Percentiles rank a stretch among this genome's conserved stretches.
These are phyloP conservation scores for Paecilomyces formosus DNA, from an alignment of 2,329 filamentous ascomycete genomes.

Conservation along the genomic window DNA sequence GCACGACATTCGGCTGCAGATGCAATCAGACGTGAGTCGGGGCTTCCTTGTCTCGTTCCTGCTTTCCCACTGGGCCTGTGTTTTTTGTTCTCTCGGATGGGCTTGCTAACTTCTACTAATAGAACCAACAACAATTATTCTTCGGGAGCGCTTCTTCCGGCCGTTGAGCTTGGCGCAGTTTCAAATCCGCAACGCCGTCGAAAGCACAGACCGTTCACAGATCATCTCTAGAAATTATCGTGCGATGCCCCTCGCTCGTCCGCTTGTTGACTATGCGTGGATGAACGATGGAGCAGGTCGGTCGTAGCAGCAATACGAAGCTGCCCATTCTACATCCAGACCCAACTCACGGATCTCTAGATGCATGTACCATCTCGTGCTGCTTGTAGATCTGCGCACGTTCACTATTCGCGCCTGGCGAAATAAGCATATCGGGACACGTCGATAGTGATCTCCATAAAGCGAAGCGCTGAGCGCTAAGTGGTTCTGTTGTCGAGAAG, in stretches of 20 bases:
- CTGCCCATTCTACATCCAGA: not conserved
- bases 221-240: not conserved
- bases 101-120: not conserved
- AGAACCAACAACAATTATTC: not conserved
- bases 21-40: not conserved
- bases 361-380: not conserved
- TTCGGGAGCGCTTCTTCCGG: not conserved
- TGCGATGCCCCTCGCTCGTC: not conserved
- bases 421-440: slow-evolving; percentile 16
- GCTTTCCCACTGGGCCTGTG: not conserved
- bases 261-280: not conserved
- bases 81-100: not conserved
- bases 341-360: not conserved
- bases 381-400: slow-evolving; percentile 1
- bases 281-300: not conserved
- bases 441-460: not conserved
- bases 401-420: slow-evolving; percentile 12
- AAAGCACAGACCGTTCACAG: not conserved
- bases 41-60: not conserved
- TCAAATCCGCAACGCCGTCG: not conserved
- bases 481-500: not conserved
- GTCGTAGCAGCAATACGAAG: not conserved
- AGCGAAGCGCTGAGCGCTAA: not conserved
- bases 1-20: not conserved
- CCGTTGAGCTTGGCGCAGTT: not conserved